Evolutionary conservation across 1,139 yeast species (phyloP).

Genomic region (Pichia sp.): DNA sequence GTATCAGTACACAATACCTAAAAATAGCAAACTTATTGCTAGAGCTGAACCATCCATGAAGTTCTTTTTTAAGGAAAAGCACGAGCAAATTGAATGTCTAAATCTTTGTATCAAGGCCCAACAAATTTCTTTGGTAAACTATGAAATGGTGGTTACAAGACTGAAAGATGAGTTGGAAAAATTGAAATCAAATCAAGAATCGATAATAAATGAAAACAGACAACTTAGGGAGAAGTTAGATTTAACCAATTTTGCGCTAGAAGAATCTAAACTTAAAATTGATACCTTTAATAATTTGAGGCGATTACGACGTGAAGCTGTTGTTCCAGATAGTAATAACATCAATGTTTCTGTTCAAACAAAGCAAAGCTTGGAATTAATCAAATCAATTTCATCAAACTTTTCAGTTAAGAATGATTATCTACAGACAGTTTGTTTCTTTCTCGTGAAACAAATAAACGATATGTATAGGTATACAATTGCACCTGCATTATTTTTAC

Average conservation of each 20-base stretch:
- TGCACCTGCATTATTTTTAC: constrained; percentile 7
- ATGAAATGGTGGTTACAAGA: not conserved
- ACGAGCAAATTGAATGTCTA: not conserved
- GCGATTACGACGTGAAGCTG: too few relatives aligned
- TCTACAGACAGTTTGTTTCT: constrained; percentile 1
- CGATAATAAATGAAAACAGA: not conserved
- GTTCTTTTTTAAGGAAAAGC: not conserved
- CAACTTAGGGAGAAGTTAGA: not conserved
- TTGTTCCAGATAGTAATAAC: not conserved
- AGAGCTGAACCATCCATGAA: not conserved
- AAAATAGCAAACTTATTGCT: too few relatives aligned
- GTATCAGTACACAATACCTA: too few relatives aligned
- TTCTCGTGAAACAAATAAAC: constrained; percentile 3
- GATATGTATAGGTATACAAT: constrained; percentile 8
- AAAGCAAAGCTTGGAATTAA: not conserved
- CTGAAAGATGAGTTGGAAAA: not conserved
- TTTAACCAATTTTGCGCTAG: not conserved
- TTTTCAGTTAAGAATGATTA: constrained; percentile 5
- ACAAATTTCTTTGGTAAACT: not conserved
- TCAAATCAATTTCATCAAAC: not conserved
- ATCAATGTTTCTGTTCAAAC: not conserved
- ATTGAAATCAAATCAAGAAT: not conserved
- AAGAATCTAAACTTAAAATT: not conserved
- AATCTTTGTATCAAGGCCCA: not conserved
- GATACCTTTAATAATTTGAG: not conserved